Base-by-base conservation (phyloP, 345 rosid genomes). In the Draba incana region DNA sequence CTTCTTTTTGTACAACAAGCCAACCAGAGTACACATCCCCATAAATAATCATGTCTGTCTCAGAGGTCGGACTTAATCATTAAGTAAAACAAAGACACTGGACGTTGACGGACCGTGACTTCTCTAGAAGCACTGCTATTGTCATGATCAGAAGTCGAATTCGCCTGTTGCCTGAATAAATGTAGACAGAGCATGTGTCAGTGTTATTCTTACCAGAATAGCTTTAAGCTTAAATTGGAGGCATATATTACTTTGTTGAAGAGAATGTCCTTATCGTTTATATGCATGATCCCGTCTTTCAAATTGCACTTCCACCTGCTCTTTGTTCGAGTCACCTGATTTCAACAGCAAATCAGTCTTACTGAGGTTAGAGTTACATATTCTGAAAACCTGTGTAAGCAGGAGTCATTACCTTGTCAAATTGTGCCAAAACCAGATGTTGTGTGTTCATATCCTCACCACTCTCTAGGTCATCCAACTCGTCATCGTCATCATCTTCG, bases 241-340 rank as follows among this genome's bases (percentile, higher is more conserved):
- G 33, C 10, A 9, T 4, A 42, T 0, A 42, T 43, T 65, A 93
- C 99, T 92, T 88, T 90, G 69, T 91, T 94, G 75, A 94, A 94
- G 78, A 94, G 92, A 81, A 91, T 80, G 80, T 94, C 99, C 73
- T 88, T 87, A 33, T 93, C 83, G 82, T 91, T 91, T 80, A 91
- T 91, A 71, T 87, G 99, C 97, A 94, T 89, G 71, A 94, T 91
- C 62, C 97, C 99, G 57, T 94, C 97, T 85, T 94, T 94, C 80
- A 94, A 83, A 7, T 77, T 81, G 78, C 99, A 94, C 74, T 94
- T 94, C 99, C 99, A 94, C 75, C 63, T 78, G 91, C 92, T 94
- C 84, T 94, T 94, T 44, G 97, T 86, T 25, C 99, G 97, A 61
- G 92, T 87, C 70, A 94, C 99, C 99, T 94, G 56, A 38, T 66